Evolutionary conservation across 768 basidiomycete species (phyloP).

Genomic region (Pisolithus sp.): DNA sequence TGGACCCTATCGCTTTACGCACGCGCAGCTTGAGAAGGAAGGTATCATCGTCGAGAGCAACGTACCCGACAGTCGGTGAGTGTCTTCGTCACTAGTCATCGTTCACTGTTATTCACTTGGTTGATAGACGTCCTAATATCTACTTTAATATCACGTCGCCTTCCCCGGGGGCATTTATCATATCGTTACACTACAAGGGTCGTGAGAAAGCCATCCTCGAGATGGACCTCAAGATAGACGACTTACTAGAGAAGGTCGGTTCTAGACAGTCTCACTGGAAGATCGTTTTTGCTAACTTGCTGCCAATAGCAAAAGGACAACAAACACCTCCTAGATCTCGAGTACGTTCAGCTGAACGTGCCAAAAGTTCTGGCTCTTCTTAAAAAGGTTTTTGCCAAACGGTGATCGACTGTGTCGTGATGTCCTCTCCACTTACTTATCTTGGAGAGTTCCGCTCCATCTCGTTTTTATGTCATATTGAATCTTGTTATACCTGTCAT

Average conservation of each 20-base stretch:
- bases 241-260: slow-evolving; percentile 89
- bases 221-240: slow-evolving; percentile 99
- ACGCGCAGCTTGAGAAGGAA: slow-evolving; percentile 97
- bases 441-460: not conserved
- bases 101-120: not conserved
- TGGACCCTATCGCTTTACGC: slow-evolving; percentile 96
- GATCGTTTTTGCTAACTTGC: slow-evolving; percentile 10
- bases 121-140: slow-evolving; percentile 83
- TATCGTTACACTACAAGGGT: slow-evolving; percentile 97
- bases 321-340: slow-evolving; percentile 91
- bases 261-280: not conserved
- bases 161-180: slow-evolving; percentile 96
- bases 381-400: slow-evolving; percentile 91
- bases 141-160: slow-evolving; percentile 99
- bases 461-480: slow-evolving; percentile 27
- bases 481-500: slow-evolving; percentile 26
- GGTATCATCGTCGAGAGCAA: slow-evolving; percentile 99
- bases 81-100: not conserved
- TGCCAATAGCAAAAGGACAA: slow-evolving; percentile 91
- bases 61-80: slow-evolving; percentile 94
- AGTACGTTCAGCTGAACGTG: slow-evolving; percentile 96
- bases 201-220: slow-evolving; percentile 98
- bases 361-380: slow-evolving; percentile 88
- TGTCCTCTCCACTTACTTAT: not conserved
- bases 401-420: slow-evolving; percentile 37